These are phyloP conservation scores for Alternaria incomplexa DNA, from an alignment of 2,329 filamentous ascomycete species.

Conservation along the genomic window DNA sequence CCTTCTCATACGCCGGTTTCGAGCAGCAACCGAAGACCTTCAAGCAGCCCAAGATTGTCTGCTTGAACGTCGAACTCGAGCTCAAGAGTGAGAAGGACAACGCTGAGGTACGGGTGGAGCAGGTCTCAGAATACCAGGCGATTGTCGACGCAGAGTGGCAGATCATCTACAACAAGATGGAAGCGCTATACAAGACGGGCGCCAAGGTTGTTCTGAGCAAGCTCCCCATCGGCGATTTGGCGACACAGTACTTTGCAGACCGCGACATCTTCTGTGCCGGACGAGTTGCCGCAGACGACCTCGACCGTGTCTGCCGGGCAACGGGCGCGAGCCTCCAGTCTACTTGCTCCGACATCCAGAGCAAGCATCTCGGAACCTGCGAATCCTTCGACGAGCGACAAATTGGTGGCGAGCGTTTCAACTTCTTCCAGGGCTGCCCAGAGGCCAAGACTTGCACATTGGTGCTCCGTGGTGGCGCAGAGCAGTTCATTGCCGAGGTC, in stretches of 20 bases:
- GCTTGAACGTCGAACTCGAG: constrained; percentile 96
- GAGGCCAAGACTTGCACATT: constrained; percentile 96
- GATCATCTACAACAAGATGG: constrained; percentile 99
- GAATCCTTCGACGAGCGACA: constrained; percentile 93
- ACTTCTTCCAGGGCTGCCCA: constrained; percentile 97
- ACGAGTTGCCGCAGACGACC: constrained; percentile 86
- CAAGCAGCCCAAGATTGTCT: constrained; percentile 92
- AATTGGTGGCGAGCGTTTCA: constrained; percentile 96
- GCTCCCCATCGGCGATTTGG: constrained; percentile 94
- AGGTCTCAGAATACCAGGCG: constrained; percentile 98
- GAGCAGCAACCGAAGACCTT: constrained; percentile 99
- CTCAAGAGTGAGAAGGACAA: constrained; percentile 99
- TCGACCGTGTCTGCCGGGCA: constrained; percentile 94
- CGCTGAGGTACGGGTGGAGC: constrained; percentile 95
- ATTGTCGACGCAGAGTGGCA: constrained; percentile 99
- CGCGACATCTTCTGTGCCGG: constrained; percentile 98
- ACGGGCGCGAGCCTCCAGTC: constrained; percentile 92
- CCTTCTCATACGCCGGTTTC: constrained; percentile 97
- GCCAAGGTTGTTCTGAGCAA: constrained; percentile 98
- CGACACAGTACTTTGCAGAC: constrained; percentile 97
- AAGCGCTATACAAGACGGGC: constrained; percentile 89
- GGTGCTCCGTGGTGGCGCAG: constrained; percentile 90
- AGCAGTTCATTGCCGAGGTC: constrained; percentile 99
- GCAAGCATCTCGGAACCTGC: constrained; percentile 89
- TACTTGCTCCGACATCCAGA: constrained; percentile 92